Base-by-base conservation (phyloP, 176 grass and related monocot genomes). In the Canna indica region DNA sequence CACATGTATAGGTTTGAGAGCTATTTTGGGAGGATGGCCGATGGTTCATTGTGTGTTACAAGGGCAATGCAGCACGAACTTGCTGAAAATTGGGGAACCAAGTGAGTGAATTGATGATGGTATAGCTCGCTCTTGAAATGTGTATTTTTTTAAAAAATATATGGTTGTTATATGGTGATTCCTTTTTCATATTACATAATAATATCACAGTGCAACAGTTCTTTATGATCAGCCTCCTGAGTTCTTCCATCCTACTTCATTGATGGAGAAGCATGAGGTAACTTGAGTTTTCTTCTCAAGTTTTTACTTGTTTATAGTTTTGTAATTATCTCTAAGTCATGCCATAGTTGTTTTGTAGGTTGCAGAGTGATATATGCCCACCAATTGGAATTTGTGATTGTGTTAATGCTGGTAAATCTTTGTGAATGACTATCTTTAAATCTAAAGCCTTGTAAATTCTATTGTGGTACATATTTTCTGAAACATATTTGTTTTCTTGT, bases 41-140 rank as follows among this genome's bases (percentile, higher is more conserved):
- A 99, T 82, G 87, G 76, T 71, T 79, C 95, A 64, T 82, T 99
- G 27, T 99, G 95, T 59, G 90, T 99, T 56, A 94, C 95, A 29
- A 85, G 90, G 78, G 90, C 95, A 80, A 99, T 99, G 95, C 90
- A 90, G 60, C 90, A 99, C 56, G 95, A 99, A 72, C 95, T 94
- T 88, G 80, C 75, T 85, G 90, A 99, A 78, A 99, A 99, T 57
- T 99, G 95, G 90, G 90, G 84, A 78, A 86, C 94, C 82, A 93
- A 85, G 90, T 99, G 77, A 78, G 73, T 85, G 65, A 71, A 67
- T 46, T 10, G 13, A 60, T 69, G 22, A 61, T 80, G 65, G 3
- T 69, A 63, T 35, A 58, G 36, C 56, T 75, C 17, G 12, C 36
- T 71, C 46, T 3, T 71, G 47, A n/a, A n/a, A 35, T 54, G 20